A percentile compares a stretch with the other conserved stretches of the same genome.
These are phyloP conservation scores for Cyberlindnera mycetangii DNA, from an alignment of 805 yeast species.

Conservation along the genomic window DNA sequence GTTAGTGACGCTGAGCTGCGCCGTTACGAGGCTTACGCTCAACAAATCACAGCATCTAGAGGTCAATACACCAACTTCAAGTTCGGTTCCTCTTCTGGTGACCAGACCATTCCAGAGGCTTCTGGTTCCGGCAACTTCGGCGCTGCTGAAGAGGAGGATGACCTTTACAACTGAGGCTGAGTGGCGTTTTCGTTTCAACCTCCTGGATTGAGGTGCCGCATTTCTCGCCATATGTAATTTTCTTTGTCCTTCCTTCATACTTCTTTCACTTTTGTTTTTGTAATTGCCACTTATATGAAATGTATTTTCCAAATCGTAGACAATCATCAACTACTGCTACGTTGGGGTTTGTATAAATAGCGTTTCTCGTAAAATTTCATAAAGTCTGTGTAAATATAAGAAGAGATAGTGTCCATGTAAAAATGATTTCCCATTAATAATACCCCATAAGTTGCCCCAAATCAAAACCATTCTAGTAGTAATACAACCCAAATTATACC, in stretches of 20 bases:
- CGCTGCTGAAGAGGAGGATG: slow-evolving; percentile 64
- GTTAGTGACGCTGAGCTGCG: slow-evolving; percentile 97
- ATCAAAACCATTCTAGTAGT: background rate
- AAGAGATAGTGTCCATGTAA: background rate
- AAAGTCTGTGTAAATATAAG: background rate
- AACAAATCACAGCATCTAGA: slow-evolving; percentile 92
- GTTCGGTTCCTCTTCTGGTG: slow-evolving; percentile 46
- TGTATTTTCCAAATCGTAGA: background rate
- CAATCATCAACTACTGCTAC: no score
- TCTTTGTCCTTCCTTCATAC: background rate
- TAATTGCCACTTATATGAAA: background rate
- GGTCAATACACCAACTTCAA: slow-evolving; percentile 91
- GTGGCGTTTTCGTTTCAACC: background rate
- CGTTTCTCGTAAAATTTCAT: background rate
- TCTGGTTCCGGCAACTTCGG: slow-evolving; percentile 37
- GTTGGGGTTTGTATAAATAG: background rate
- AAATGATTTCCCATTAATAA: background rate
- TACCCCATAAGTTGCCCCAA: background rate
- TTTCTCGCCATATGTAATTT: background rate
- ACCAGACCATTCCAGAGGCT: slow-evolving; percentile 36
- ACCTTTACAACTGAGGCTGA: slow-evolving; percentile 51
- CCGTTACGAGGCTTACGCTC: slow-evolving; percentile 97
- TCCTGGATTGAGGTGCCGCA: slow-evolving; percentile 11
- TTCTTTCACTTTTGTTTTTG: background rate
- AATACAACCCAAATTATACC: background rate